Evolutionary conservation across 148 eudicot species (phyloP).

Genomic region (Euryodendron excelsum): DNA sequence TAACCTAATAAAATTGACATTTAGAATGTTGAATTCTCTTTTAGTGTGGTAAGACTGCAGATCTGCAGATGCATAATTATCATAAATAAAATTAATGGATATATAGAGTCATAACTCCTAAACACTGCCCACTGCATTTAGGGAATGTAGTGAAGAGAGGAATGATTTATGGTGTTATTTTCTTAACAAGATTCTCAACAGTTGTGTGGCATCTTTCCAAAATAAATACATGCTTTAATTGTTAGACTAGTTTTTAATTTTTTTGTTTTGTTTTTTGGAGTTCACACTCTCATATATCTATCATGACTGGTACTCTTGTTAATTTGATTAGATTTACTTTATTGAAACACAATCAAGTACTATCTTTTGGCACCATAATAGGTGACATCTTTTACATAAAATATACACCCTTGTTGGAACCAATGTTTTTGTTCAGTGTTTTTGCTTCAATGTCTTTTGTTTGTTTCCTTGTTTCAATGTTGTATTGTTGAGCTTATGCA

Average conservation of each 20-base stretch:
- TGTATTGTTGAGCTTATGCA: neutral
- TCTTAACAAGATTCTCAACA: neutral
- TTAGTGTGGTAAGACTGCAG: too few species aligned
- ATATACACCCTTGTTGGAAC: neutral
- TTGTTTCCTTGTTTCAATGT: neutral
- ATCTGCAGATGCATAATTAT: neutral
- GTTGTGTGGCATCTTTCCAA: neutral
- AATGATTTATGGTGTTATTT: neutral
- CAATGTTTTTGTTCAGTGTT: neutral
- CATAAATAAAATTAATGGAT: neutral
- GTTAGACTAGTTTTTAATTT: neutral
- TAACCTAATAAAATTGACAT: too few species aligned
- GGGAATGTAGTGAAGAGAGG: neutral
- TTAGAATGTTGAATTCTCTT: too few species aligned
- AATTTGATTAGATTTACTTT: neutral
- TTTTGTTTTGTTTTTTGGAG: neutral
- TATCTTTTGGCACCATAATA: neutral
- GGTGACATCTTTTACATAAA: neutral
- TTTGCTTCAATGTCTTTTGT: neutral
- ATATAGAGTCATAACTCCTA: neutral
- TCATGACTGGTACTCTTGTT: neutral
- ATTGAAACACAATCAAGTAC: neutral
- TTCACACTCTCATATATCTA: neutral
- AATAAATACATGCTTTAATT: neutral
- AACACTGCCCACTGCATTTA: neutral